Conservation (phyloP, 1,139 yeast genomes). For the Suhomyces panamericanus region DNA sequence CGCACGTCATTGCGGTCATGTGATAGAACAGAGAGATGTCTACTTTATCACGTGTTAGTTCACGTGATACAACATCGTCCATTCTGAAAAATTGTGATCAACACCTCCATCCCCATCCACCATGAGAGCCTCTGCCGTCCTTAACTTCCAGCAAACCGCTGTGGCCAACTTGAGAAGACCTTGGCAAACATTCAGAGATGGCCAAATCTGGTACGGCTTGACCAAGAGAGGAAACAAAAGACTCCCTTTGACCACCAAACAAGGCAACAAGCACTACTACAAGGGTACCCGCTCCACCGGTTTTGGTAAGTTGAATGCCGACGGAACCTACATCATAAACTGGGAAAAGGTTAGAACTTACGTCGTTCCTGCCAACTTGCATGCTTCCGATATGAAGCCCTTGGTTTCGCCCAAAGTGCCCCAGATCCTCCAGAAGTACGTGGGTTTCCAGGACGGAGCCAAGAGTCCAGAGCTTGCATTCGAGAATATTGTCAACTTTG, state of each 20-base stretch:
- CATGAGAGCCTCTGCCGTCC: slow-evolving; percentile 58
- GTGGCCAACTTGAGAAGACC: slow-evolving; percentile 67
- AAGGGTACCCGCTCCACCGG: slow-evolving; percentile 97
- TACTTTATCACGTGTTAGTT: neutral
- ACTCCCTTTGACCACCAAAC: slow-evolving; percentile 83
- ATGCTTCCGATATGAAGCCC: slow-evolving; percentile 57
- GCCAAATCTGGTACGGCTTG: slow-evolving; percentile 78
- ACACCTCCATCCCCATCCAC: neutral
- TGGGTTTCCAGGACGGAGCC: slow-evolving; percentile 71
- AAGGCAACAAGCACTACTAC: slow-evolving; percentile 90
- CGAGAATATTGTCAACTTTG: slow-evolving; percentile 69
- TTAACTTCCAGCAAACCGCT: slow-evolving; percentile 55
- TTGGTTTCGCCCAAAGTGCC: slow-evolving; percentile 73
- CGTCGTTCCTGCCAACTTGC: slow-evolving; percentile 68
- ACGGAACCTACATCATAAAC: slow-evolving; percentile 74
- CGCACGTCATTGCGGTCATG: neutral
- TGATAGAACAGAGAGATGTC: too few species aligned
- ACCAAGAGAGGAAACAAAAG: slow-evolving; percentile 81
- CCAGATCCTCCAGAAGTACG: slow-evolving; percentile 62
- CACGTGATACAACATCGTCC: slow-evolving; percentile 4
- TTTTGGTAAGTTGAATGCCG: slow-evolving; percentile 74
- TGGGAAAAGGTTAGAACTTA: slow-evolving; percentile 90
- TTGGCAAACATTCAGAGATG: slow-evolving; percentile 84
- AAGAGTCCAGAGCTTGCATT: slow-evolving; percentile 74
- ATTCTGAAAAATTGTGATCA: slow-evolving; percentile 5